Evolutionary conservation across 2,329 filamentous ascomycete species (phyloP).

Genomic region (Sporothrix sp.): DNA sequence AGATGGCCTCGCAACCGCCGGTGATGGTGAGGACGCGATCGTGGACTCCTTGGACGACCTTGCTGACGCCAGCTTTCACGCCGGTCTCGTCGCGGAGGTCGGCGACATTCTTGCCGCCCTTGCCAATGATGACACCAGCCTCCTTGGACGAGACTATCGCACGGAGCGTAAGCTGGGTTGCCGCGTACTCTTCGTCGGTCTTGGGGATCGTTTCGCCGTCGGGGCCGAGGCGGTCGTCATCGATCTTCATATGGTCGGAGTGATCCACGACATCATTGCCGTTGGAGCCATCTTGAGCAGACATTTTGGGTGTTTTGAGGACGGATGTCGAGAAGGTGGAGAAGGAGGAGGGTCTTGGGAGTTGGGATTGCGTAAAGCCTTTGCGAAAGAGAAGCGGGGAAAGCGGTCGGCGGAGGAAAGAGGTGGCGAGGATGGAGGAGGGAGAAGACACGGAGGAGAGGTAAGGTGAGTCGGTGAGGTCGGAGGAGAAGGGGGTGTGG

Average conservation of each 20-base stretch:
- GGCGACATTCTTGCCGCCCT: slow-evolving; percentile 95
- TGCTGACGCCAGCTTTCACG: slow-evolving; percentile 96
- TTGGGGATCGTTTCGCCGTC: slow-evolving; percentile 75
- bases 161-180: slow-evolving; percentile 84
- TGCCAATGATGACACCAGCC: slow-evolving; percentile 97
- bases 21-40: slow-evolving; percentile 95
- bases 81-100: slow-evolving; percentile 95
- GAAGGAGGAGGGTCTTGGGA: slow-evolving; percentile 7
- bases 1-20: slow-evolving; percentile 76
- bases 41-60: slow-evolving; percentile 94
- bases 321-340: slow-evolving; percentile 13
- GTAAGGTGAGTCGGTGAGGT: slow-evolving; percentile 13
- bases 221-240: slow-evolving; percentile 53
- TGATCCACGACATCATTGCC: slow-evolving; percentile 52
- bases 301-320: slow-evolving; percentile 37
- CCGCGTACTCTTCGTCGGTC: slow-evolving; percentile 94
- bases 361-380: background rate
- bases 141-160: slow-evolving; percentile 99
- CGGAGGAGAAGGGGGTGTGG: background rate
- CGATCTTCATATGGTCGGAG: slow-evolving; percentile 58
- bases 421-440: slow-evolving; percentile 6
- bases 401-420: background rate
- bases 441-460: slow-evolving; percentile 19
- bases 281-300: slow-evolving; percentile 50
- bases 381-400: slow-evolving; percentile 1